Evolutionary conservation across 202 grass and related monocot species (phyloP), one percentile per base, ranked within the genome.

Genomic region (Cymbopogon flexuosus): DNA sequence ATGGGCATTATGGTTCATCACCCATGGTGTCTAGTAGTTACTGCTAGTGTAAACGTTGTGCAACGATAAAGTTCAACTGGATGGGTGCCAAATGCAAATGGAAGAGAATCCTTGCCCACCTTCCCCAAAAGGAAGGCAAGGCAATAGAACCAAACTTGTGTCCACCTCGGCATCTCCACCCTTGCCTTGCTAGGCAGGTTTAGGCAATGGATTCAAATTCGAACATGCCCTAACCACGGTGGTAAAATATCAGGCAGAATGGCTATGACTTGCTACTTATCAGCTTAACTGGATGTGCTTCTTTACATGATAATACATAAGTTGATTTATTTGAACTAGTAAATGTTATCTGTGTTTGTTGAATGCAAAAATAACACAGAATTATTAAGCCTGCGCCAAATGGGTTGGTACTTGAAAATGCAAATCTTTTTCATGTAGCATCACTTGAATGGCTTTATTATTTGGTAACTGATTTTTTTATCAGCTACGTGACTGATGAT

Each of bases 261-360:
- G 14, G 21, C 33, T 83, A 47, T 37, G n/a, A 9, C 5, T 62
- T 0, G 27, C 10, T 73, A 73, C 45, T 54, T 39, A 66, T 19
- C 13, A 23, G 14, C 33, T 54, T 40, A 66, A 51, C 16, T 39
- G 65, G 40, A 75, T 78, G 35, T 70, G 29, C 11, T 24, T 35
- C 2, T 51, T 3, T 68, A 40, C 5, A 10, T 10, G 8, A 21
- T 51, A 37, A 56, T 40, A 16, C 46, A 59, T 21, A 49, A 49
- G 42, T 49, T 15, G 57, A 39, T 84, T 15, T 60, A 54, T 77
- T 62, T 41, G 19, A 62, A 70, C 73, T 43, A 70, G 13, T 27
- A 29, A 40, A 43, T 49, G 19, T 8, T 62, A 42, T 51, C 31
- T 40, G 16, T 29, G 40, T 57, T 75, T 18, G 23, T 76, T 51